Evolutionary conservation across 495 filamentous ascomycete genomes (phyloP), one percentile per base, ranked within the genome.

Genomic region (Bombardia bombarda): DNA sequence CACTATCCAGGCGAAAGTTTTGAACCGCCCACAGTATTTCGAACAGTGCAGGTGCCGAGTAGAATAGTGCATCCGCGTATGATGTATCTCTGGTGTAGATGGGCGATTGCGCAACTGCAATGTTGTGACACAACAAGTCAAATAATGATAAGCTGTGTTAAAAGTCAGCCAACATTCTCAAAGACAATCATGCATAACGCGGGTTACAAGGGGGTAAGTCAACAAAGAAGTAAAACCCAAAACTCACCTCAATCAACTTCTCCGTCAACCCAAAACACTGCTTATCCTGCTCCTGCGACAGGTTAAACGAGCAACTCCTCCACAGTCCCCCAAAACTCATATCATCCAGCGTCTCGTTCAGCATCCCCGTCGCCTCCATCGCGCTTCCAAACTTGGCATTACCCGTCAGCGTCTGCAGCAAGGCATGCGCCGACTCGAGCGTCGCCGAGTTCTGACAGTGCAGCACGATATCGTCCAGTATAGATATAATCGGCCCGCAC

Each of bases 291-390:
- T 70, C 69, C 41, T 68, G 65, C 17, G 55, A 45, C 10, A 63
- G 43, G 20, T 61, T 65, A 18, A 75, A 72, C 14, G 70, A 70
- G 40, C 66, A 68, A 9, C 63, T 66, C 7, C 67, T 62, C 69
- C 72, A 78, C 13, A 79, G 50, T 3, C 75, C 75, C 4, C 64
- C 67, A 42, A 79, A 77, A n/a, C 75, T 75, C 62, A 73, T 74
- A 9, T 72, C 70, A 25, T 76, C 70, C 16, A 79, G 56, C 4
- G 68, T 56, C 23, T 74, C 67, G 28, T 52, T 62, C 14, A 78
- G 46, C 47, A 59, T 53, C 14, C 58, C 56, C 12, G 54, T 58
- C 43, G 63, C 52, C 23, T 70, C 64, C 18, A 66, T 45, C 2
- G 62, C 53, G 5, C 50, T 52, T 28, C 66, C 43, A 38, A 74